phyloP scores from a whole-genome alignment of 805 yeast species.

The Metschnikowia gelsemii region DNA sequence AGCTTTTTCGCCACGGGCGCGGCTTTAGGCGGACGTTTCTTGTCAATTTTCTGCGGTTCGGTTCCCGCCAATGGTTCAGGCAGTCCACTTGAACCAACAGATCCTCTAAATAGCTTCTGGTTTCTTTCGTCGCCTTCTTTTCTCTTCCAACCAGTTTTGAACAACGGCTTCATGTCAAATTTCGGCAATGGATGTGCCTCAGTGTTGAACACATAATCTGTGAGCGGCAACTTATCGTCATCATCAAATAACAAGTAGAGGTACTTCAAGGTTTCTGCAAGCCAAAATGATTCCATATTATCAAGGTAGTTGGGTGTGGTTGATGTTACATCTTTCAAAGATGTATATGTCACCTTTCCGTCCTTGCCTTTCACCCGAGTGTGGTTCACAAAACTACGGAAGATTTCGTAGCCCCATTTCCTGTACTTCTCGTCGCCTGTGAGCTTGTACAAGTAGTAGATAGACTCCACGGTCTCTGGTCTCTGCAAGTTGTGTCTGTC shows the following conservation, averaged over 20 bases:
- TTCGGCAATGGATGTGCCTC: slow-evolving; percentile 94
- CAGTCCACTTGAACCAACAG: slow-evolving; percentile 15
- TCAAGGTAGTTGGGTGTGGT: slow-evolving; percentile 56
- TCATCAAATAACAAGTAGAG: slow-evolving; percentile 51
- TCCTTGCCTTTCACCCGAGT: slow-evolving; percentile 46
- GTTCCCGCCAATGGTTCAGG: slow-evolving; percentile 9
- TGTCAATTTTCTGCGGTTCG: slow-evolving; percentile 23
- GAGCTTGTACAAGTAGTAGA: slow-evolving; percentile 74
- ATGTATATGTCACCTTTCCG: slow-evolving; percentile 54
- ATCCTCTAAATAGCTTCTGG: slow-evolving; percentile 10
- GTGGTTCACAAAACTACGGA: slow-evolving; percentile 63
- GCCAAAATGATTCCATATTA: slow-evolving; percentile 90
- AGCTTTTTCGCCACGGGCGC: slow-evolving; percentile 41
- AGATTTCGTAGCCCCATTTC: slow-evolving; percentile 87
- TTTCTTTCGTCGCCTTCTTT: slow-evolving; percentile 24
- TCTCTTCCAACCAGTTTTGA: slow-evolving; percentile 64
- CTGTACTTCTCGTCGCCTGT: slow-evolving; percentile 81
- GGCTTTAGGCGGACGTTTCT: slow-evolving; percentile 38
- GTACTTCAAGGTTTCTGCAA: slow-evolving; percentile 89
- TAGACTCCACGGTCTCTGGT: slow-evolving; percentile 90
- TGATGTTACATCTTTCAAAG: slow-evolving; percentile 63
- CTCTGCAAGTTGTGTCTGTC: slow-evolving; percentile 87
- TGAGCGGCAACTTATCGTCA: slow-evolving; percentile 60
- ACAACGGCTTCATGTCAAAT: slow-evolving; percentile 49
- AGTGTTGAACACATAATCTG: slow-evolving; percentile 76